A percentile compares a stretch with the other conserved stretches of the same genome.
Evolutionary conservation across 2,329 filamentous ascomycete species (phyloP).

Genomic region (Knoxdaviesia capensis): DNA sequence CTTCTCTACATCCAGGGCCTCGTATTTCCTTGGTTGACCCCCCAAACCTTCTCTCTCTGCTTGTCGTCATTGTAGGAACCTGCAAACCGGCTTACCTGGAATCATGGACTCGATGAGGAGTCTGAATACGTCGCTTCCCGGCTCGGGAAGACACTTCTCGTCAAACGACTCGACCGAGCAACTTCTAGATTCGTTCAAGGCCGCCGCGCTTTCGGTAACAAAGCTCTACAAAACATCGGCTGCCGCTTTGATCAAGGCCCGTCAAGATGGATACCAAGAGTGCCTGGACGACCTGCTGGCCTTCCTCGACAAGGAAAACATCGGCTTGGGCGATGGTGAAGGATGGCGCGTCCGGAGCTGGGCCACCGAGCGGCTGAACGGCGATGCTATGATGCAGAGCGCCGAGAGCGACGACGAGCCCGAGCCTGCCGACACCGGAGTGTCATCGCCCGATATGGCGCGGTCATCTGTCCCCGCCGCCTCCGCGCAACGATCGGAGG

Average conservation of each 20-base stretch:
- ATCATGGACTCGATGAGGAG: no score
- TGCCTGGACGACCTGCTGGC: constrained; percentile 75
- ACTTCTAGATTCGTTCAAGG: constrained; percentile 76
- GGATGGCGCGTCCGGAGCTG: constrained; percentile 41
- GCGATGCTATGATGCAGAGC: constrained; percentile 29
- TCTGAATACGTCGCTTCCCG: no score
- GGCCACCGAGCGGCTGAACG: constrained; percentile 50
- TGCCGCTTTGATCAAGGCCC: constrained; percentile 52
- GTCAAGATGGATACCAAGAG: constrained; percentile 76
- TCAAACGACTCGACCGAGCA: constrained; percentile 29
- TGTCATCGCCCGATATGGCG: constrained; percentile 35
- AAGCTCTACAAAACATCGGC: constrained; percentile 90
- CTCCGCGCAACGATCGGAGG: constrained; percentile 15
- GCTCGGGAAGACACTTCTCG: background rate
- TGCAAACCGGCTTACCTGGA: no score
- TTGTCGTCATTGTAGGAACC: no score
- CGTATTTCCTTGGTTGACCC: no score
- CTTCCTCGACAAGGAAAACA: constrained; percentile 65
- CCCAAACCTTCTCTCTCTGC: no score
- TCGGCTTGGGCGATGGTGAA: constrained; percentile 64
- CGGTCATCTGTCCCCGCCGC: constrained; percentile 11
- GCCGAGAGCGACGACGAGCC: constrained; percentile 51
- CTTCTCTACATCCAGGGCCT: no score
- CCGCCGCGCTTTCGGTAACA: constrained; percentile 81
- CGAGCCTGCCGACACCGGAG: constrained; percentile 29